Conservation (phyloP, 148 eudicot species). For the Cornus controversa region DNA sequence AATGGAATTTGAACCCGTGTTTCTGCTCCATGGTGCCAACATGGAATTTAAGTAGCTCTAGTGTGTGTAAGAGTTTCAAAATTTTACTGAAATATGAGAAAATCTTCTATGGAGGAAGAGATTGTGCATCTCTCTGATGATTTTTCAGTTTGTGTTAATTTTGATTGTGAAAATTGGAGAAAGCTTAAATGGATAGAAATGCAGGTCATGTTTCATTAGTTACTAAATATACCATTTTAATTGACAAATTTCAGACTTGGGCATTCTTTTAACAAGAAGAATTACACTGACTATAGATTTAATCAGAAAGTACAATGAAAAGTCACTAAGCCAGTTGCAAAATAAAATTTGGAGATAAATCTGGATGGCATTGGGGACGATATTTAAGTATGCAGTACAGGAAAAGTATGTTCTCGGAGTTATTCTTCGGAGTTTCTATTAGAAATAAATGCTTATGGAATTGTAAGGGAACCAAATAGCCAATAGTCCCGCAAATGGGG, state of each 20-base stretch:
- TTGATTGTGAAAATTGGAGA: background rate
- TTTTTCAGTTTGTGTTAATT: background rate
- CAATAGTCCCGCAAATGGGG: too few species aligned
- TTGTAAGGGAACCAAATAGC: too few species aligned
- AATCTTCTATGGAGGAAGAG: background rate
- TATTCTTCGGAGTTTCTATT: too few species aligned
- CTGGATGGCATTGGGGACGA: background rate
- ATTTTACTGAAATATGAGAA: background rate
- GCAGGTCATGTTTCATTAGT: background rate
- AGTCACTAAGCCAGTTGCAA: background rate
- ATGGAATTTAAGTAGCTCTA: background rate
- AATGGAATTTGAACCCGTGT: too few species aligned
- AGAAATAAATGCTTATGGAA: too few species aligned
- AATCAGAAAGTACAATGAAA: too few species aligned
- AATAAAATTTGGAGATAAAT: background rate
- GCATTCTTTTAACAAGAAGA: too few species aligned
- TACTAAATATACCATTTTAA: background rate
- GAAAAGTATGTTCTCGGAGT: background rate
- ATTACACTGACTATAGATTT: too few species aligned
- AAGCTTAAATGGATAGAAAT: background rate
- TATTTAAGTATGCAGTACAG: background rate
- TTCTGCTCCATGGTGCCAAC: background rate
- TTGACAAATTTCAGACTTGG: too few species aligned
- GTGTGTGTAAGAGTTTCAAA: background rate
- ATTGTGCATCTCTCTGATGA: background rate